Evolutionary conservation across 768 basidiomycete species (phyloP).

Genomic region (Peribolospora baueri): DNA sequence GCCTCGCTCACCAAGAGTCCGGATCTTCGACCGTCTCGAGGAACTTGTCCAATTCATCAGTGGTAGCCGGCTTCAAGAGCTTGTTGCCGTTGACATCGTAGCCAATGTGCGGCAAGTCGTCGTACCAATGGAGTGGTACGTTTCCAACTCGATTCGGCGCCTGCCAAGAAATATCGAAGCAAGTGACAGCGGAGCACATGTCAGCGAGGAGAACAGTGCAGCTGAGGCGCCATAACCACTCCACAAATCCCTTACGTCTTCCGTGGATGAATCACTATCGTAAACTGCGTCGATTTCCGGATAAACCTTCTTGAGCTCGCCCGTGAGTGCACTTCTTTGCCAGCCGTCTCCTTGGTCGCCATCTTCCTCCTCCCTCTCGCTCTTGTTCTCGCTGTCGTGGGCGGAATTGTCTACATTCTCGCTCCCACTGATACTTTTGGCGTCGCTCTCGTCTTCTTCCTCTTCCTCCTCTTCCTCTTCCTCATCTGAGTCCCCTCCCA

Average conservation of each 20-base stretch:
- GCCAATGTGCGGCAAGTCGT: slow-evolving; percentile 95
- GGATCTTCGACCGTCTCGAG: slow-evolving; percentile 79
- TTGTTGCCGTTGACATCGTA: slow-evolving; percentile 88
- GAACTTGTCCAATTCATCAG: slow-evolving; percentile 94
- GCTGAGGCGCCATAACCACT: background rate
- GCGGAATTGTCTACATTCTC: slow-evolving; percentile 1
- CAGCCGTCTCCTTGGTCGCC: slow-evolving; percentile 1
- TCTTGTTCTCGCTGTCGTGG: slow-evolving; percentile 45
- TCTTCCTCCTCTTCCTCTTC: slow-evolving; percentile 23
- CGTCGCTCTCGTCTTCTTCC: slow-evolving; percentile 14
- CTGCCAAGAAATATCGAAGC: slow-evolving; percentile 23
- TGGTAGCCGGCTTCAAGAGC: slow-evolving; percentile 74
- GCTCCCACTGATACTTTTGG: slow-evolving; percentile 2
- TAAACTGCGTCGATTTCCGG: slow-evolving; percentile 77
- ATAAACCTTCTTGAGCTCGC: slow-evolving; percentile 48
- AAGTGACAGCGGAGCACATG: background rate
- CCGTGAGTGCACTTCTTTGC: background rate
- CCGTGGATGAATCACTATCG: slow-evolving; percentile 73
- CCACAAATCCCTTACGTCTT: slow-evolving; percentile 39
- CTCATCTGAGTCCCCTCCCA: slow-evolving; percentile 20
- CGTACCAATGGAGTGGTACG: slow-evolving; percentile 96
- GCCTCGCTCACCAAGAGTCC: slow-evolving; percentile 40
- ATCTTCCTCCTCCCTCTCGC: slow-evolving; percentile 16
- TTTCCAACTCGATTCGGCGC: slow-evolving; percentile 84
- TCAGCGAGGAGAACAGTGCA: background rate